Percentiles rank a stretch among this genome's conserved stretches.
Evolutionary conservation across 805 yeast species (phyloP).

Genomic region (Clavispora fructus): DNA sequence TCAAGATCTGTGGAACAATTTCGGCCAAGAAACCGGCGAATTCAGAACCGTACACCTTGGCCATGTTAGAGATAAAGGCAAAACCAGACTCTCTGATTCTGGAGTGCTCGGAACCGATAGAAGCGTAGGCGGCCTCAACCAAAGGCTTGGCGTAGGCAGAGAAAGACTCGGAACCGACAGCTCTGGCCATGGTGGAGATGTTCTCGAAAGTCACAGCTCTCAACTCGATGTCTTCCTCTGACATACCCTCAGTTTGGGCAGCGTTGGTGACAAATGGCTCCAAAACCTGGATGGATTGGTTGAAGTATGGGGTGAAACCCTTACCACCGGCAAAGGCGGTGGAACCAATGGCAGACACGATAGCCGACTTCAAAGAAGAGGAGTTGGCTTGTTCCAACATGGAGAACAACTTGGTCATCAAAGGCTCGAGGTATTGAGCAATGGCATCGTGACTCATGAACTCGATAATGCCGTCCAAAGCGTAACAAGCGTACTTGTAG

Average conservation of each 20-base stretch:
- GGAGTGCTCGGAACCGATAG: conserved; percentile 71
- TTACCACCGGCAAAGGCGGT: conserved; percentile 94
- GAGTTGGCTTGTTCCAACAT: conserved; percentile 74
- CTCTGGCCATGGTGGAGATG: conserved; percentile 90
- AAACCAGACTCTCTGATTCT: conserved; percentile 93
- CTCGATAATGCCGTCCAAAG: conserved; percentile 88
- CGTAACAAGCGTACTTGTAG: conserved; percentile 85
- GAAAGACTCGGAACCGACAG: conserved; percentile 90
- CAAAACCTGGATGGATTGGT: conserved; percentile 70
- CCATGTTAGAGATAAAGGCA: conserved; percentile 88
- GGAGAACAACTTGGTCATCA: conserved; percentile 82
- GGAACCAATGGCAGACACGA: conserved; percentile 94
- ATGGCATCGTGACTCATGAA: conserved; percentile 86
- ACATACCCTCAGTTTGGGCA: conserved; percentile 66
- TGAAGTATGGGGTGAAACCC: conserved; percentile 80
- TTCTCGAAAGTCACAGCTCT: conserved; percentile 91
- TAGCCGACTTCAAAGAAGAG: conserved; percentile 70
- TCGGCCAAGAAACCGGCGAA: conserved; percentile 80
- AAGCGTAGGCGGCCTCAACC: conserved; percentile 79
- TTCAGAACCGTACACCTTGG: conserved; percentile 88
- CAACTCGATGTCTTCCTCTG: conserved; percentile 86
- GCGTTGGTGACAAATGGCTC: conserved; percentile 75
- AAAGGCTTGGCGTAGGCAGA: conserved; percentile 81
- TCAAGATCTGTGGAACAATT: conserved; percentile 78
- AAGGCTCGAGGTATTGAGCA: conserved; percentile 72